Evolutionary conservation across 108 stramenopile species (phyloP).

Genomic region (Poteriospumella lacustris): DNA sequence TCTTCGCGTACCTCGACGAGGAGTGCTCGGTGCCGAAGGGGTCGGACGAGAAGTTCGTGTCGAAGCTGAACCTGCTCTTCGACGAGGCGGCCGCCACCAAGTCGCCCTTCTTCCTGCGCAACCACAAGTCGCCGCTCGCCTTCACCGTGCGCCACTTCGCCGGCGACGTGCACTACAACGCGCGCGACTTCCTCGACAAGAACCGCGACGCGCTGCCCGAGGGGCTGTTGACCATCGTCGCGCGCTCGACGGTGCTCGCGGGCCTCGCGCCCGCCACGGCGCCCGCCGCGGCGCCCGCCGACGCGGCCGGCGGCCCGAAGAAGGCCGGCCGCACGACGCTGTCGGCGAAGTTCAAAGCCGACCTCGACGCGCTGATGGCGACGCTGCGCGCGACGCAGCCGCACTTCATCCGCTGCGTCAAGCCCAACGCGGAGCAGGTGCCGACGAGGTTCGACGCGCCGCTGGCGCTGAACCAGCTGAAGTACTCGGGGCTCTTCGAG

Average conservation of each 20-base stretch:
- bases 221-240: constrained; percentile 67
- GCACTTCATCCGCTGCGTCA: constrained; percentile 45
- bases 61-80: not conserved
- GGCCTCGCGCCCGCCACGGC: constrained; percentile 17
- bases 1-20: constrained; percentile 61
- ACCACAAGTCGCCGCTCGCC: not conserved
- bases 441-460: constrained; percentile 70
- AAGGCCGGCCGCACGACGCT: constrained; percentile 37
- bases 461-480: constrained; percentile 46
- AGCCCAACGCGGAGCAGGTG: constrained; percentile 27
- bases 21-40: constrained; percentile 82
- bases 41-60: constrained; percentile 72
- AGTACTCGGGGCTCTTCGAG: constrained; percentile 53
- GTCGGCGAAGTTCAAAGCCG: constrained; percentile 45
- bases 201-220: constrained; percentile 83
- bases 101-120: constrained; percentile 1
- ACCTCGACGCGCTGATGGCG: constrained; percentile 45
- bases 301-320: constrained; percentile 21
- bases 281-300: constrained; percentile 16
- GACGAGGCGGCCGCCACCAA: constrained; percentile 19
- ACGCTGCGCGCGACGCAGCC: constrained; percentile 44
- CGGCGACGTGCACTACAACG: constrained; percentile 58
- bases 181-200: constrained; percentile 78
- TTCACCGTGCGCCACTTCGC: constrained; percentile 24
- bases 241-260: constrained; percentile 12